A percentile compares a stretch with the other conserved stretches of the same genome.
These are phyloP conservation scores for Fusarium sarcochroum DNA, from an alignment of 2,329 filamentous ascomycete genomes.

Conservation along the genomic window DNA sequence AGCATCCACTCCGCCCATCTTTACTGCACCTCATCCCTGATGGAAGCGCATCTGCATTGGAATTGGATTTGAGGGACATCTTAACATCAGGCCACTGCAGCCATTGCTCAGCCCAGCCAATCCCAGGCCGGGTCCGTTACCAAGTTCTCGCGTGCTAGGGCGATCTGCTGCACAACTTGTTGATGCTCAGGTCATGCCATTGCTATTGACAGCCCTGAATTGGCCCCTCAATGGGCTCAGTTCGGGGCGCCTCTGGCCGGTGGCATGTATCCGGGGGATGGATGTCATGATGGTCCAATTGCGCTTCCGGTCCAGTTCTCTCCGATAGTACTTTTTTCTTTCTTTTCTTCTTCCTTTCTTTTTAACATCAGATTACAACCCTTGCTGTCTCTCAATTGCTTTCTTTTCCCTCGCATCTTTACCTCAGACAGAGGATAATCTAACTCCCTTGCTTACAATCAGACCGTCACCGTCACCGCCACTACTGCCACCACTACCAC, in stretches of 20 bases:
- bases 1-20: conserved; percentile 12
- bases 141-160: conserved; percentile 43
- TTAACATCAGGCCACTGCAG: conserved; percentile 44
- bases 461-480: conserved; percentile 12
- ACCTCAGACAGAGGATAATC: conserved; percentile 17
- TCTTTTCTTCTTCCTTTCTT: not conserved
- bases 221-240: conserved; percentile 41
- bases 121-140: conserved; percentile 17
- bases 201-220: conserved; percentile 32
- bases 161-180: conserved; percentile 38
- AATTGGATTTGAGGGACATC: conserved; percentile 1
- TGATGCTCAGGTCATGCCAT: conserved; percentile 40
- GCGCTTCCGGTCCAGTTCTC: not conserved
- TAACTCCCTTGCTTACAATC: conserved; percentile 20
- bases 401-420: not conserved
- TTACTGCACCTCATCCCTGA: conserved; percentile 17
- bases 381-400: not conserved
- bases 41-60: conserved; percentile 5
- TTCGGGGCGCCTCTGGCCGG: conserved; percentile 31
- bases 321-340: conserved; percentile 5
- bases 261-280: conserved; percentile 27
- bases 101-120: conserved; percentile 35
- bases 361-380: not conserved
- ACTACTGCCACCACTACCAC: conserved; percentile 2
- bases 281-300: conserved; percentile 38